These are phyloP conservation scores for Leptodermis oblonga DNA, from an alignment of 257 asterid genomes.

Conservation along the genomic window DNA sequence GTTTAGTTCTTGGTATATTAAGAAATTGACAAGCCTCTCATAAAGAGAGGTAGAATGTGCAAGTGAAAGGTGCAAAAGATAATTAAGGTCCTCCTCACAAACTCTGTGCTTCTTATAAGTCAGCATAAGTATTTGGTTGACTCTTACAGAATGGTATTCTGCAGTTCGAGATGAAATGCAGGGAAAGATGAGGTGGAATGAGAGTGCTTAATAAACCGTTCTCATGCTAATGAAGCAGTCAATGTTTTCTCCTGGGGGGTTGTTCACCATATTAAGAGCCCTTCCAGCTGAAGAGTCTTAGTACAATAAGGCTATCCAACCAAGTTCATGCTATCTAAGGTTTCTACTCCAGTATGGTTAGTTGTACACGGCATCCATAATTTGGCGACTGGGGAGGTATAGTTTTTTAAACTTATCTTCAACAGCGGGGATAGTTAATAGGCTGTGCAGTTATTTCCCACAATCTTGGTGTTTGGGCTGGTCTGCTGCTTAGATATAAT, in stretches of 20 bases:
- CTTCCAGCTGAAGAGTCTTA: neutral
- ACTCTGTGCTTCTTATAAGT: neutral
- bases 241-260: neutral
- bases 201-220: neutral
- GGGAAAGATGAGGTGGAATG: neutral
- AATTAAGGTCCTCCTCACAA: neutral
- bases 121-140: neutral
- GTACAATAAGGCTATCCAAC: neutral
- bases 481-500: neutral
- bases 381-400: too few relatives aligned
- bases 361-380: too few relatives aligned
- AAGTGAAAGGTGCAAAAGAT: neutral
- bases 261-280: neutral
- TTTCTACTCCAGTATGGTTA: too few relatives aligned
- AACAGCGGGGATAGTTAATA: too few relatives aligned
- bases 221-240: too few relatives aligned
- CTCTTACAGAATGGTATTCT: neutral
- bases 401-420: too few relatives aligned
- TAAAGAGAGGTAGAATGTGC: neutral
- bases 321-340: too few relatives aligned
- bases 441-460: too few relatives aligned
- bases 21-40: neutral
- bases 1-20: neutral
- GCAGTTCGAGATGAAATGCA: neutral
- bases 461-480: neutral